These are phyloP conservation scores for Penicillium sp. DNA, from an alignment of 2,329 filamentous ascomycete genomes.

Conservation along the genomic window DNA sequence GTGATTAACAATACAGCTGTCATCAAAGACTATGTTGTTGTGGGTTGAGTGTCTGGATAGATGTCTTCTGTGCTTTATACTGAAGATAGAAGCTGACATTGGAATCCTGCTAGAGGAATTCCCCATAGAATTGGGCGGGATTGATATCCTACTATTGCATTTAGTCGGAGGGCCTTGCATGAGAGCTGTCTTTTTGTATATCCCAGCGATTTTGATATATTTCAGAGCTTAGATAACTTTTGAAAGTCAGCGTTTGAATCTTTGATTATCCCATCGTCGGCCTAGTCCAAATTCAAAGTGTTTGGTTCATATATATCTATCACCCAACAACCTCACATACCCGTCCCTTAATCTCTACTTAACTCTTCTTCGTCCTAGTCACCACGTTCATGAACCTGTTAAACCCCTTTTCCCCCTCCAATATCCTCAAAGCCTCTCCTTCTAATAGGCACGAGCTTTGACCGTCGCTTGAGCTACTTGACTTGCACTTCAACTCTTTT, in stretches of 20 bases:
- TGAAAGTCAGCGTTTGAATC: too few species aligned
- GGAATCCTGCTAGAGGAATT: background rate
- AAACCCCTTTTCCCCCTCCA: too few species aligned
- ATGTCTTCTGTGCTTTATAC: background rate
- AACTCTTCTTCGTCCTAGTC: too few species aligned
- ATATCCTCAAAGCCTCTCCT: too few species aligned
- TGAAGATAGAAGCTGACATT: background rate
- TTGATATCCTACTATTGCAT: background rate
- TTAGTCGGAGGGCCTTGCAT: background rate
- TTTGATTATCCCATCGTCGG: background rate
- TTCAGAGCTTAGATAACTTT: background rate
- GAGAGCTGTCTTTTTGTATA: background rate
- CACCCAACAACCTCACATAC: too few species aligned
- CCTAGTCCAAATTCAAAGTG: background rate
- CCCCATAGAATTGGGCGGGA: background rate
- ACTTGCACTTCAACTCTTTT: too few species aligned
- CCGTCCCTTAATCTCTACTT: too few species aligned
- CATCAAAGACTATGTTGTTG: slow-evolving; percentile 50
- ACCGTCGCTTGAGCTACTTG: too few species aligned
- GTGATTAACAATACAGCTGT: slow-evolving; percentile 48
- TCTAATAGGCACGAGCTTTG: too few species aligned
- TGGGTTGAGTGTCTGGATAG: slow-evolving; percentile 21
- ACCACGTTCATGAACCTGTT: too few species aligned
- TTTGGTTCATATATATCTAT: too few species aligned
- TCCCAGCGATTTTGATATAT: background rate